Conservation (phyloP, 2,329 filamentous ascomycete species). For the Truncatella angustata region DNA sequence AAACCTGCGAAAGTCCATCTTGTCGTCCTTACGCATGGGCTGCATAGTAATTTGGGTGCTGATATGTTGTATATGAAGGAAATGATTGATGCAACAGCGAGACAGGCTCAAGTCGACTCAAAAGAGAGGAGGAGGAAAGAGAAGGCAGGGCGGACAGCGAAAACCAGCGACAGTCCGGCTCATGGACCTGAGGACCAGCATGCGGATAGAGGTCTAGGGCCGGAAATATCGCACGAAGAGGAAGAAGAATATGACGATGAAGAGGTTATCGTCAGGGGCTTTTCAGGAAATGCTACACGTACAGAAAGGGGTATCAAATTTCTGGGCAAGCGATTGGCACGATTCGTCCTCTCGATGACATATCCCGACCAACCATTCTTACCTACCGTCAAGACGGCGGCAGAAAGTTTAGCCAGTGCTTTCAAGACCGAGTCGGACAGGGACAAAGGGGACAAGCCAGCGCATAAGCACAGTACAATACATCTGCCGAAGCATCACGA, state of each 20-base stretch:
- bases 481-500: slow-evolving; percentile 36
- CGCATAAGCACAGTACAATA: slow-evolving; percentile 62
- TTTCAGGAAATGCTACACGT: slow-evolving; percentile 82
- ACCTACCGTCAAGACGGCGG: slow-evolving; percentile 55
- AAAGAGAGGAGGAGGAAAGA: slow-evolving; percentile 57
- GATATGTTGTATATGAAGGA: slow-evolving; percentile 98
- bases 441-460: slow-evolving; percentile 44
- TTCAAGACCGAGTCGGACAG: slow-evolving; percentile 38
- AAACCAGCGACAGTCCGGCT: slow-evolving; percentile 18
- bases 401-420: slow-evolving; percentile 40
- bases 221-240: slow-evolving; percentile 23
- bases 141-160: slow-evolving; percentile 32
- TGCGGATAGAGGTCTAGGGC: slow-evolving; percentile 19
- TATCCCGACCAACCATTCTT: slow-evolving; percentile 91
- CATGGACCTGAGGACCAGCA: slow-evolving; percentile 16
- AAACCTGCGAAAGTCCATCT: slow-evolving; percentile 82
- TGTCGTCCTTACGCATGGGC: slow-evolving; percentile 87
- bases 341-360: slow-evolving; percentile 84
- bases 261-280: slow-evolving; percentile 85
- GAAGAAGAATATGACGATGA: slow-evolving; percentile 70
- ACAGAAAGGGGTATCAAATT: slow-evolving; percentile 97
- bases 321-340: slow-evolving; percentile 88
- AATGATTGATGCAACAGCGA: slow-evolving; percentile 84
- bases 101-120: slow-evolving; percentile 69
- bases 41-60: slow-evolving; percentile 92